Conservation (phyloP, 2,329 filamentous ascomycete genomes). For the Pleurostoma richardsiae region DNA sequence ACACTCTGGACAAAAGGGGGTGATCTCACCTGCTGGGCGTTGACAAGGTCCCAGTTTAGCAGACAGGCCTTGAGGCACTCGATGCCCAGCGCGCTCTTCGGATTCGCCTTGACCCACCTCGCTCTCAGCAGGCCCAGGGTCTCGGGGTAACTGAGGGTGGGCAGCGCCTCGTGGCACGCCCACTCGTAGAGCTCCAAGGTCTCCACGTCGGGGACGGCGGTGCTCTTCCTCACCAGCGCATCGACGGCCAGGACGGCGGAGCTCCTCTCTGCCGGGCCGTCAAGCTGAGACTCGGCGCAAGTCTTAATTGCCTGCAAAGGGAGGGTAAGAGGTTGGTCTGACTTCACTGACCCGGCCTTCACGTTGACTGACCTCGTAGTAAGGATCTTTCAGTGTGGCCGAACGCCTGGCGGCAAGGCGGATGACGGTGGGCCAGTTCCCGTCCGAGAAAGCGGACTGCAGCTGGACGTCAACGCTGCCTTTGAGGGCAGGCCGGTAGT, state of each 20-base stretch:
- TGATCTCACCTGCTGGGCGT: slow-evolving; percentile 47
- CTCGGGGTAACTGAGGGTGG: slow-evolving; percentile 31
- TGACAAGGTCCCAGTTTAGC: slow-evolving; percentile 48
- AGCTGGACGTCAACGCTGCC: slow-evolving; percentile 49
- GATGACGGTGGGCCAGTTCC: slow-evolving; percentile 46
- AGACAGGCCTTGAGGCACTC: slow-evolving; percentile 48
- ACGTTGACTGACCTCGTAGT: slow-evolving; percentile 45
- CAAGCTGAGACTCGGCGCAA: slow-evolving; percentile 46
- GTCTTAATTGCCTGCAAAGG: slow-evolving; percentile 35
- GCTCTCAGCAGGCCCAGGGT: slow-evolving; percentile 45
- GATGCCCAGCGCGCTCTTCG: slow-evolving; percentile 34
- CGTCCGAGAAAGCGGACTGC: slow-evolving; percentile 48
- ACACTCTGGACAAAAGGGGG: not conserved
- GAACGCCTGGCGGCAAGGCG: slow-evolving; percentile 48
- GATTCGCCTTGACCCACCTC: slow-evolving; percentile 47
- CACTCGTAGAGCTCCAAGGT: slow-evolving; percentile 51
- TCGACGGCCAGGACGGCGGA: slow-evolving; percentile 38
- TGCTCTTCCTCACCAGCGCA: slow-evolving; percentile 39
- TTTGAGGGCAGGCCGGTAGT: slow-evolving; percentile 33
- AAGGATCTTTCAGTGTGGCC: slow-evolving; percentile 45
- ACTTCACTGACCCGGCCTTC: no score
- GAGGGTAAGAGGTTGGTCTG: not conserved
- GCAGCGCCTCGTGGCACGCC: slow-evolving; percentile 30
- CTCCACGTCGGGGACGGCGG: slow-evolving; percentile 42
- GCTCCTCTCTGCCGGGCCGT: slow-evolving; percentile 40